Evolutionary conservation across 2,329 filamentous ascomycete genomes (phyloP), one percentile per base, ranked within the genome.

Genomic region (Cladosporium sp.): DNA sequence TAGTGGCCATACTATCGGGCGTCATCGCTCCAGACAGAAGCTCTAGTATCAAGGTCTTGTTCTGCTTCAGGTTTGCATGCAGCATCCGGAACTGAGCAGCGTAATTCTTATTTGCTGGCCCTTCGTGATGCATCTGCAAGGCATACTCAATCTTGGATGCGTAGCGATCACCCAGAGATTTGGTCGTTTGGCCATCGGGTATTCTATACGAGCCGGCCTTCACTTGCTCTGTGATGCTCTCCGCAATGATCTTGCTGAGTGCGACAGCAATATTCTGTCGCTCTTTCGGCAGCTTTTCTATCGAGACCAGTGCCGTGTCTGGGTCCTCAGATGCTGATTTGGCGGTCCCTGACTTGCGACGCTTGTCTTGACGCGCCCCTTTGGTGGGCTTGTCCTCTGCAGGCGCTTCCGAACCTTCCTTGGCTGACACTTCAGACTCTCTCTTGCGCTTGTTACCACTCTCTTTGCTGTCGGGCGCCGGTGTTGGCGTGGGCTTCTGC

Each of bases 21-120:
- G 84, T 82, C 34, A 96, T 74, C 32, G 78, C 82, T 49, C 83
- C 81, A 56, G 81, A 80, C n/a, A 97, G 75, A 49, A 98, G 75
- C 38, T 86, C 82, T 63, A 85, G 80, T 49, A 87, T 82, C 42
- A 98, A 76, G 60, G 89, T 83, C 51, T 83, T 73, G 68, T 98
- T 98, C 66, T 84, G 85, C 77, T 95, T 95, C 56, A 96, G 76
- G 71, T 97, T 97, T 71, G 88, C 87, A 45, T 83, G 76, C 59
- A 98, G 80, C 42, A 85, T 83, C 58, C 89, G 84, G 61, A 90
- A 80, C 70, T 95, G 81, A 50, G 71, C 66, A 58, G 72, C 76
- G 71, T 85, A 86, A 33, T 74, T 70, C 14, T 58, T 49, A 56
- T 75, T 70, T 60, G 74, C 77, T 4, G 79, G 75, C 46, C 79